These are phyloP conservation scores for Eimeria necatrix DNA, from an alignment of 169 alveolate genomes.

Conservation along the genomic window DNA sequence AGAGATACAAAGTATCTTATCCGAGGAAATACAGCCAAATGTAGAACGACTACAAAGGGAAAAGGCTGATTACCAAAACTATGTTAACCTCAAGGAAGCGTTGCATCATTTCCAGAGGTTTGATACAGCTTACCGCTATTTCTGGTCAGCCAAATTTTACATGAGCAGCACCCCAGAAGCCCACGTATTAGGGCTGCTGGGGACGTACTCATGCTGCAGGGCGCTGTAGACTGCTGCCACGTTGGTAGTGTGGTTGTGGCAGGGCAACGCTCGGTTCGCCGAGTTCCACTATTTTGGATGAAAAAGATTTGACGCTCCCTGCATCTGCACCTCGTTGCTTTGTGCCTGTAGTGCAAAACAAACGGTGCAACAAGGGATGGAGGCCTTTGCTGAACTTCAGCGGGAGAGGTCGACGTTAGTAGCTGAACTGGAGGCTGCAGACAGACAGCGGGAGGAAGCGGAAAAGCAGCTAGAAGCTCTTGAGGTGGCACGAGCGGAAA, in stretches of 20 bases:
- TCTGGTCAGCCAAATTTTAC: constrained; percentile 20
- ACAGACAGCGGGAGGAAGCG: constrained; percentile 26
- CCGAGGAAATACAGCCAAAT: constrained; percentile 86
- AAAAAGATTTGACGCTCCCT: constrained; percentile 58
- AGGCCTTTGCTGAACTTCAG: constrained; percentile 60
- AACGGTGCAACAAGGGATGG: constrained; percentile 40
- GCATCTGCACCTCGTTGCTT: constrained; percentile 50
- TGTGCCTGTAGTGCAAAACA: constrained; percentile 36
- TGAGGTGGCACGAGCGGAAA: not conserved
- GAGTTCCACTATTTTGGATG: no score
- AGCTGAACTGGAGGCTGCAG: constrained; percentile 32
- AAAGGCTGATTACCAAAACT: constrained; percentile 79
- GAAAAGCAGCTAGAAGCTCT: constrained; percentile 25
- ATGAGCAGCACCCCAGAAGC: not conserved
- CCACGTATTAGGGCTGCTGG: not conserved
- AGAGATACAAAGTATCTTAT: constrained; percentile 86
- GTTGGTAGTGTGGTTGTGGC: no score
- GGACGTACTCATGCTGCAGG: no score
- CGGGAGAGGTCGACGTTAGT: constrained; percentile 13
- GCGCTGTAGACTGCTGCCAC: no score
- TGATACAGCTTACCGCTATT: constrained; percentile 74
- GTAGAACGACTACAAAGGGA: constrained; percentile 86
- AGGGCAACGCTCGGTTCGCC: no score
- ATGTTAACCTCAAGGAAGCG: constrained; percentile 53
- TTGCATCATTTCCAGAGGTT: constrained; percentile 65